Evolutionary conservation across 495 filamentous ascomycete species (phyloP).

Genomic region (Penicillium cosmopolitanum): DNA sequence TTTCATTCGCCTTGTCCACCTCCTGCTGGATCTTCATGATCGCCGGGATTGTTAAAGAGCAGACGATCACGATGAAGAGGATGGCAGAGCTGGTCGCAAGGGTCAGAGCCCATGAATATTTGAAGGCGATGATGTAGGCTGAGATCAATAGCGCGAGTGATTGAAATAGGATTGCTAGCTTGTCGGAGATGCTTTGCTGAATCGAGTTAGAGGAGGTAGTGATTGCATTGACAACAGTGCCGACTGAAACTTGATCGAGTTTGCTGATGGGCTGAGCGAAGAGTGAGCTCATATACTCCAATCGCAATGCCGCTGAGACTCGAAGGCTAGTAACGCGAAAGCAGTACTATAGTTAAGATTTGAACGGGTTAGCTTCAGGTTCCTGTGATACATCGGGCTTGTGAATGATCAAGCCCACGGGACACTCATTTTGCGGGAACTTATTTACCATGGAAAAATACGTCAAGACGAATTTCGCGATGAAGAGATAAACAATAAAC

Average conservation of each 20-base stretch:
- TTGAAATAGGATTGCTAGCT: conserved; percentile 53
- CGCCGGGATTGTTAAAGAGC: conserved; percentile 33
- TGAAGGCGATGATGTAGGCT: conserved; percentile 55
- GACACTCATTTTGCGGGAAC: not conserved
- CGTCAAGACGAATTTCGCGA: conserved; percentile 39
- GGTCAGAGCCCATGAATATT: conserved; percentile 52
- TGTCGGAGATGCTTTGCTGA: conserved; percentile 68
- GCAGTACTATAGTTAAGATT: conserved; percentile 41
- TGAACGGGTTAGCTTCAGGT: not conserved
- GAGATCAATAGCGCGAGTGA: conserved; percentile 52
- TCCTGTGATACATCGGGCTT: not conserved
- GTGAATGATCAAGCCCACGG: too few relatives aligned
- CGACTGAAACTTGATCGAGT: conserved; percentile 37
- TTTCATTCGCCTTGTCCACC: conserved; percentile 32
- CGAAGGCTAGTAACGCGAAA: conserved; percentile 54
- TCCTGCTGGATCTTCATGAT: conserved; percentile 44
- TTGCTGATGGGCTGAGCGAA: conserved; percentile 38
- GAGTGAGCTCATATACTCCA: conserved; percentile 37
- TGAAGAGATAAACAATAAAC: conserved; percentile 45
- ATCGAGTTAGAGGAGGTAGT: conserved; percentile 66
- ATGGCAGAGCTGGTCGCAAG: conserved; percentile 45
- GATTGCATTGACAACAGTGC: conserved; percentile 57
- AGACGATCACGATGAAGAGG: conserved; percentile 43
- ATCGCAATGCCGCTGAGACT: conserved; percentile 33
- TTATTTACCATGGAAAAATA: conserved; percentile 35